These are phyloP conservation scores for Mycena crocata DNA, from an alignment of 768 basidiomycete genomes.

Conservation along the genomic window DNA sequence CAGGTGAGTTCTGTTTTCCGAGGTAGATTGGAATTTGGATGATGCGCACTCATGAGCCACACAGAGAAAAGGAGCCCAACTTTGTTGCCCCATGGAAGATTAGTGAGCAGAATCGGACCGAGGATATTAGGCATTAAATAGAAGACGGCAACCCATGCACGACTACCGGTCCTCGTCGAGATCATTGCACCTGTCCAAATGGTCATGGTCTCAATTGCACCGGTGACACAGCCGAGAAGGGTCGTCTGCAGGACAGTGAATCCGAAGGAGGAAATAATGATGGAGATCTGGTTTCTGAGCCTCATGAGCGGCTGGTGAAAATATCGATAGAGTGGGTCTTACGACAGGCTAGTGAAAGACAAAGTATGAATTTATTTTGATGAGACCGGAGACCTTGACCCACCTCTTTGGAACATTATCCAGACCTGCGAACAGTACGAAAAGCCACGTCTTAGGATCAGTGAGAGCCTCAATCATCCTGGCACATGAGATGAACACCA, in stretches of 20 bases:
- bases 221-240: slow-evolving; percentile 74
- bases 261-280: slow-evolving; percentile 76
- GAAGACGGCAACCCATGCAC: slow-evolving; percentile 71
- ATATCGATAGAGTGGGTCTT: background rate
- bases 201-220: slow-evolving; percentile 73
- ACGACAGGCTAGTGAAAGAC: background rate
- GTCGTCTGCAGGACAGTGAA: slow-evolving; percentile 75
- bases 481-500: background rate
- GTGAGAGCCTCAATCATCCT: slow-evolving; percentile 76
- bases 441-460: slow-evolving; percentile 83
- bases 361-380: background rate
- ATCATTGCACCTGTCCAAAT: slow-evolving; percentile 75
- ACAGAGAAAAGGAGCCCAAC: slow-evolving; percentile 66
- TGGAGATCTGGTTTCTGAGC: slow-evolving; percentile 71
- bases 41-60: slow-evolving; percentile 51
- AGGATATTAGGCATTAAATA: slow-evolving; percentile 76
- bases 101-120: slow-evolving; percentile 70
- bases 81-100: slow-evolving; percentile 73
- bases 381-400: background rate
- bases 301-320: background rate
- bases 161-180: slow-evolving; percentile 66
- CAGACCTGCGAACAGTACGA: slow-evolving; percentile 73
- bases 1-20: background rate
- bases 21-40: background rate
- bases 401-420: slow-evolving; percentile 72